Evolutionary conservation across 768 basidiomycete genomes (phyloP), one percentile per base, ranked within the genome.

Genomic region (Phanerochaete carnosa): DNA sequence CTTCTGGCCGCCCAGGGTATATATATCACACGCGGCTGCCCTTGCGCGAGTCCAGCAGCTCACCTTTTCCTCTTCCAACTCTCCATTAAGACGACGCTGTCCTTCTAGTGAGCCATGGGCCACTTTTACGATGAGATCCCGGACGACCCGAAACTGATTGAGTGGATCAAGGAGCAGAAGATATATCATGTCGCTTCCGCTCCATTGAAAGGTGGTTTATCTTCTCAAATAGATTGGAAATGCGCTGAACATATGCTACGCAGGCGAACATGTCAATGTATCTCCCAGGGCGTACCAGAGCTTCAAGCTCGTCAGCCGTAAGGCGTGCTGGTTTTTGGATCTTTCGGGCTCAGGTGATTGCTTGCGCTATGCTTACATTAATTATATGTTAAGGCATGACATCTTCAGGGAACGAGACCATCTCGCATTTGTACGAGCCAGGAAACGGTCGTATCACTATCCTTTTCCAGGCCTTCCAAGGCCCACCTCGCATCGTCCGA

Each of bases 111-210:
- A 49, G 23, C n/a, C 54, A 55, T 55, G 54, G 54, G 35, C 28
- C 32, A 55, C 66, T 82, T 79, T 62, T 79, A 86, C 60, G 75
- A 80, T 51, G 84, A 89, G 13, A 57, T 57, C 19, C 83, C 87
- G 0, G 73, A 76, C 4, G 76, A 80, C 58, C 23, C 29, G 12
- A 61, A 57, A 26, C 73, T 83, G 22, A 66, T 82, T 25, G 73
- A 77, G 56, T 90, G 86, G 87, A 80, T 89, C 7, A 62, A 73
- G 26, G 74, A 80, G 60, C 88, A 90, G 70, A 79, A 87, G 56
- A 74, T 89, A 60, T 90, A 89, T 69, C 90, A 86, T 83, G 86
- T 91, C 16, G 87, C 85, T 0, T 83, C 85, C 1, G 84, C 86
- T 0, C 87, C 88, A 13, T 79, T 89, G n/a, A 75, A 73, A 9